A percentile compares a stretch with the other conserved stretches of the same genome.
Evolutionary conservation across 73 alveolate genomes (phyloP).

Genomic region (Breviolum minutum): DNA sequence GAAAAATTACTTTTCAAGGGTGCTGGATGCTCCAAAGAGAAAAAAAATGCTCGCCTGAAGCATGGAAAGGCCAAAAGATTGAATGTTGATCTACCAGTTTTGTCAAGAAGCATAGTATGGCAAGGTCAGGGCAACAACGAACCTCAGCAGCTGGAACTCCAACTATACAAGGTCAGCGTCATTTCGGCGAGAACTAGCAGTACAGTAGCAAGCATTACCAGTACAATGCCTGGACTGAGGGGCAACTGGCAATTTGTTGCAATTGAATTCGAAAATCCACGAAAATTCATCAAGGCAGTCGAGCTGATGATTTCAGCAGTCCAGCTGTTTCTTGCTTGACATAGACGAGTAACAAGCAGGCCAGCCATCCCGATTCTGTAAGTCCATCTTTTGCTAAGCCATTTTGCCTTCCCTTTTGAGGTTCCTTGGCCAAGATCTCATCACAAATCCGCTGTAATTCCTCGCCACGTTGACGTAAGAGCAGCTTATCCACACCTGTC

Average conservation of each 20-base stretch:
- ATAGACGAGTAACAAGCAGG: slow-evolving; percentile 3
- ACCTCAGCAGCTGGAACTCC: background rate
- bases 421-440: slow-evolving; percentile 2
- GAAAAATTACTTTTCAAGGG: too few species aligned
- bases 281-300: too few species aligned
- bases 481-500: slow-evolving; percentile 46
- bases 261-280: too few species aligned
- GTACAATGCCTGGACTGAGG: too few species aligned
- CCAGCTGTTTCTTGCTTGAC: too few species aligned
- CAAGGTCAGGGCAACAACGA: slow-evolving; percentile 62
- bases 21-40: too few species aligned
- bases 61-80: too few species aligned
- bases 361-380: slow-evolving; percentile 27
- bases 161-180: background rate
- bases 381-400: background rate
- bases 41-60: too few species aligned
- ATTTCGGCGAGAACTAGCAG: background rate
- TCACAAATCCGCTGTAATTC: slow-evolving; percentile 31
- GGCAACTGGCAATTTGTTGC: too few species aligned
- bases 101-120: slow-evolving; percentile 37
- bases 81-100: too few species aligned
- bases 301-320: too few species aligned
- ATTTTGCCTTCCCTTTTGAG: background rate
- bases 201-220: background rate
- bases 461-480: slow-evolving; percentile 33